Evolutionary conservation across 1,284 basidiomycete genomes (phyloP).

Genomic region (Trametes hirsuta): DNA sequence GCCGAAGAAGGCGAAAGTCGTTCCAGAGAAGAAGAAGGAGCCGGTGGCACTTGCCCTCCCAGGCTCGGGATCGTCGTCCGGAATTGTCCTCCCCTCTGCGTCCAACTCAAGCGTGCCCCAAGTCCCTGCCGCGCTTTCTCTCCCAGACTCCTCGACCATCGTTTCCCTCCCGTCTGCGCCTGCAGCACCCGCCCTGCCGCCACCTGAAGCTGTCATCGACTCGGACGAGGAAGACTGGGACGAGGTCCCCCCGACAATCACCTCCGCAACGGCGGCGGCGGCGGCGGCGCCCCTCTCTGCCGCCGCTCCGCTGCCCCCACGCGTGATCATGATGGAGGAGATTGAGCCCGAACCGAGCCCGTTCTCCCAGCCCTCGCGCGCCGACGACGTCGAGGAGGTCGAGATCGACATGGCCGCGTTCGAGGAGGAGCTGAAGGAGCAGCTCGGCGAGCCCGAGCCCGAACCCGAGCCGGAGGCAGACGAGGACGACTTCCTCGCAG

Average conservation of each 20-base stretch:
- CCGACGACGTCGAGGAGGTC: slow-evolving; percentile 39
- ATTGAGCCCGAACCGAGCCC: slow-evolving; percentile 30
- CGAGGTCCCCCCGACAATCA: slow-evolving; percentile 38
- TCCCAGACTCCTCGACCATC: slow-evolving; percentile 21
- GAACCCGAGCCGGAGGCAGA: slow-evolving; percentile 24
- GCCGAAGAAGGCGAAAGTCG: slow-evolving; percentile 17
- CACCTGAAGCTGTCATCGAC: slow-evolving; percentile 38
- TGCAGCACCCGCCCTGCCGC: slow-evolving; percentile 5
- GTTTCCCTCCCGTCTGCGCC: slow-evolving; percentile 28
- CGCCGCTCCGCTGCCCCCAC: slow-evolving; percentile 12
- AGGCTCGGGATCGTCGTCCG: slow-evolving; percentile 14
- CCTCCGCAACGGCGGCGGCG: slow-evolving; percentile 13
- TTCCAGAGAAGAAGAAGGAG: slow-evolving; percentile 35
- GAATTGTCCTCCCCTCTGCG: slow-evolving; percentile 24
- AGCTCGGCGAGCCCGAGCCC: slow-evolving; percentile 39
- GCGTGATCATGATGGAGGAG: slow-evolving; percentile 32
- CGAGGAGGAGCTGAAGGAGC: slow-evolving; percentile 48
- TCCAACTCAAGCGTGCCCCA: slow-evolving; percentile 17
- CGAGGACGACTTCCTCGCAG: slow-evolving; percentile 31
- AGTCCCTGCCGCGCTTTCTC: slow-evolving; percentile 18
- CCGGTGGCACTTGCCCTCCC: slow-evolving; percentile 34
- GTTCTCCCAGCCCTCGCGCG: slow-evolving; percentile 21
- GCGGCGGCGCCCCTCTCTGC: slow-evolving; percentile 1
- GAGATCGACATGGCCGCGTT: slow-evolving; percentile 39
- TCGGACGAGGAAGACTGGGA: slow-evolving; percentile 59